Conservation (phyloP, 2,329 filamentous ascomycete species). For the Colletotrichum lindemuthianum region DNA sequence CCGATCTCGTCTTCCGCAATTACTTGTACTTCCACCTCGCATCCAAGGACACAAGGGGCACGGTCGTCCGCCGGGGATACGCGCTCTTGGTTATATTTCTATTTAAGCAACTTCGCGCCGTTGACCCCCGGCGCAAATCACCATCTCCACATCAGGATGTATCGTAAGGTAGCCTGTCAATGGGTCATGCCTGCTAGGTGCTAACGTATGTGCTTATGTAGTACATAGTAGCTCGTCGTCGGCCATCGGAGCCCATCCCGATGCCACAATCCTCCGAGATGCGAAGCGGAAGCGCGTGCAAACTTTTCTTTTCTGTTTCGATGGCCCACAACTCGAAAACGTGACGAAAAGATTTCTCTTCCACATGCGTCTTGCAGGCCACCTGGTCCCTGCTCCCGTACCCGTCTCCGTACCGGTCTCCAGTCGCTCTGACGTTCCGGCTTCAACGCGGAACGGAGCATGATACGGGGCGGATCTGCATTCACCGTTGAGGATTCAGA, state of each 20-base stretch:
- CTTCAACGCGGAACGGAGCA: not conserved
- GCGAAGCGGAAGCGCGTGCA: conserved; percentile 12
- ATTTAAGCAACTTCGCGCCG: conserved; percentile 12
- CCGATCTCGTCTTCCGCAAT: not conserved
- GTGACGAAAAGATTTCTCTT: not conserved
- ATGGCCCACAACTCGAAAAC: conserved; percentile 15
- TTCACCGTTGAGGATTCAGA: too few relatives aligned
- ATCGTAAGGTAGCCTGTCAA: not conserved
- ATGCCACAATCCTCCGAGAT: conserved; percentile 26
- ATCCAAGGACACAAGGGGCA: not conserved
- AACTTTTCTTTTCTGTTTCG: conserved; percentile 21
- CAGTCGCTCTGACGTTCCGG: too few relatives aligned
- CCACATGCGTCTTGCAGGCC: too few relatives aligned
- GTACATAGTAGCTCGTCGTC: not conserved
- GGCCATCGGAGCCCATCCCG: conserved; percentile 30
- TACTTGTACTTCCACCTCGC: too few relatives aligned
- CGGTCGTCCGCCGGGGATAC: not conserved
- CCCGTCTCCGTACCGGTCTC: conserved; percentile 3
- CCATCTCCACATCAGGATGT: conserved; percentile 15
- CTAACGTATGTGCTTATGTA: too few relatives aligned
- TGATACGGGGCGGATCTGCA: not conserved
- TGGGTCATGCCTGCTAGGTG: not conserved
- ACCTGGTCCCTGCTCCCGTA: not conserved
- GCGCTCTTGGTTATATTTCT: conserved; percentile 9
- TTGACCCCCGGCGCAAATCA: conserved; percentile 35